Percentiles rank a stretch among this genome's conserved stretches.
Evolutionary conservation across 768 basidiomycete species (phyloP).

Genomic region (Hortiboletus flavorubellus): DNA sequence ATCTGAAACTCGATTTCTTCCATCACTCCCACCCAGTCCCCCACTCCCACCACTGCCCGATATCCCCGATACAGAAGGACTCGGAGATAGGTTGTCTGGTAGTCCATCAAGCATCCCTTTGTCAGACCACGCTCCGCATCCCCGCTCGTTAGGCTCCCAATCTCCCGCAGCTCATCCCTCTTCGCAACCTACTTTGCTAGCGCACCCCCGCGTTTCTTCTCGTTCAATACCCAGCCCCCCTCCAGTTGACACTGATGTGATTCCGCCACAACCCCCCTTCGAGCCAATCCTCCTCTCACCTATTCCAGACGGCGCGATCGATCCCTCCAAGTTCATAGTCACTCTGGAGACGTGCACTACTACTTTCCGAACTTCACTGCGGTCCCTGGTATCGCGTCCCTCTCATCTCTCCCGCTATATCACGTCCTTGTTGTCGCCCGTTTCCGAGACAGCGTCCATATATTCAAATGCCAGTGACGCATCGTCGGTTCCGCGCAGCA

Average conservation of each 20-base stretch:
- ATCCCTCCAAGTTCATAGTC: slow-evolving; percentile 62
- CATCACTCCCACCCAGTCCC: slow-evolving; percentile 38
- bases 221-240: slow-evolving; percentile 49
- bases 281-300: slow-evolving; percentile 63
- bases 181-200: slow-evolving; percentile 22
- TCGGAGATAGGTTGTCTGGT: not conserved
- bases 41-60: slow-evolving; percentile 54
- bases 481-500: slow-evolving; percentile 15
- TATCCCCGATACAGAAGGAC: not conserved
- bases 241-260: slow-evolving; percentile 41
- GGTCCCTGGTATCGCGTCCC: slow-evolving; percentile 64
- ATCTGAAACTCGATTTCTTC: slow-evolving; percentile 18
- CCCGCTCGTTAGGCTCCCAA: slow-evolving; percentile 33
- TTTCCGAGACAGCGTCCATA: slow-evolving; percentile 52
- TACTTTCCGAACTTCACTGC: slow-evolving; percentile 62
- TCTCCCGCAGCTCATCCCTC: slow-evolving; percentile 33
- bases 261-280: slow-evolving; percentile 57
- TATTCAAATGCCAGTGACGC: slow-evolving; percentile 50
- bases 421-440: slow-evolving; percentile 39
- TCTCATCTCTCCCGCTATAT: slow-evolving; percentile 64
- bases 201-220: slow-evolving; percentile 35
- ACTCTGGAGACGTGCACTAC: slow-evolving; percentile 71
- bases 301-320: slow-evolving; percentile 43
- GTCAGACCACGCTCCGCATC: slow-evolving; percentile 27
- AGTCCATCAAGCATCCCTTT: slow-evolving; percentile 21